phyloP scores from a whole-genome alignment of 1,139 yeast genomes.

The Yamadazyma atmosphaerica region DNA sequence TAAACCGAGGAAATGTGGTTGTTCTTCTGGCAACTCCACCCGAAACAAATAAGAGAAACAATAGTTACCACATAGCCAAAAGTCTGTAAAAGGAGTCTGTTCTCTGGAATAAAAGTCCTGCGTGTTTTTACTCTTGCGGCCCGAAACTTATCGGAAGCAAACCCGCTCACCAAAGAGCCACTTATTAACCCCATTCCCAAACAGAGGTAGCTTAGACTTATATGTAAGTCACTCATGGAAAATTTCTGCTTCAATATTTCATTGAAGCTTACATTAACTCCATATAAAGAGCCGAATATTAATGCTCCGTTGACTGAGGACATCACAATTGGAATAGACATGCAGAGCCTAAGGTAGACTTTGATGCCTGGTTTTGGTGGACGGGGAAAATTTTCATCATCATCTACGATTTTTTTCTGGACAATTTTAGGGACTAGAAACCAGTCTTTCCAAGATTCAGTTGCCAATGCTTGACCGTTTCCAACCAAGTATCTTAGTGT shows the following conservation, averaged over 20 bases:
- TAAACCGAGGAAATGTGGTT: slow-evolving; percentile 45
- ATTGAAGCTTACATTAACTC: slow-evolving; percentile 52
- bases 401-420: slow-evolving; percentile 28
- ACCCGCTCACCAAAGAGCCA: slow-evolving; percentile 55
- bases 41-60: slow-evolving; percentile 52
- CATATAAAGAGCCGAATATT: slow-evolving; percentile 57
- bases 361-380: slow-evolving; percentile 51
- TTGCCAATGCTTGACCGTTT: slow-evolving; percentile 35
- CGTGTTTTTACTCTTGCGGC: slow-evolving; percentile 22
- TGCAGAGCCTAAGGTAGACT: slow-evolving; percentile 36
- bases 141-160: slow-evolving; percentile 41
- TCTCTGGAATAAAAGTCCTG: slow-evolving; percentile 40
- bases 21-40: slow-evolving; percentile 52
- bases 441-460: slow-evolving; percentile 13
- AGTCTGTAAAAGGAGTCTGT: slow-evolving; percentile 45
- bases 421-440: slow-evolving; percentile 28
- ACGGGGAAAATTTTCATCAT: slow-evolving; percentile 32
- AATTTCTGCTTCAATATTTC: slow-evolving; percentile 39
- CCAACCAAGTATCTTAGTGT: slow-evolving; percentile 58
- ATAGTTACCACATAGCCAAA: slow-evolving; percentile 47
- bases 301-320: slow-evolving; percentile 53
- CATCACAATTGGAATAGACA: slow-evolving; percentile 45
- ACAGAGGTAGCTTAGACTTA: slow-evolving; percentile 52
- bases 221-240: slow-evolving; percentile 26
- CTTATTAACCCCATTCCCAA: slow-evolving; percentile 52